These are phyloP conservation scores for Haplosporangium gracile DNA, from an alignment of 192 early-diverging fungal species.

Conservation along the genomic window DNA sequence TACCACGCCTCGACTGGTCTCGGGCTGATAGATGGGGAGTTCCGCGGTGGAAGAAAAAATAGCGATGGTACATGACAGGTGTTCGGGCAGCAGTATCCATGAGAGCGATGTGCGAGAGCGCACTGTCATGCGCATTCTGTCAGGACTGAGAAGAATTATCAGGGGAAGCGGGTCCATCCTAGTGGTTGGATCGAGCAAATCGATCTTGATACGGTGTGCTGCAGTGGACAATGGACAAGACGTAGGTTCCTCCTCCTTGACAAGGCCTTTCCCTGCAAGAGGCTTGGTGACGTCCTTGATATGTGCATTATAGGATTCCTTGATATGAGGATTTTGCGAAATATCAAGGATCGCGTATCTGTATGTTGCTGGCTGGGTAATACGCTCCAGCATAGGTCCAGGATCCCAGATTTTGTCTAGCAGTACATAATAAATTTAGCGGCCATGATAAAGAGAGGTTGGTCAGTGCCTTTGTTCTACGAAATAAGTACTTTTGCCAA, in stretches of 20 bases:
- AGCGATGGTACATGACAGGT: constrained; percentile 1
- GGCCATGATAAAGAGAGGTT: neutral
- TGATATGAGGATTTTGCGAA: neutral
- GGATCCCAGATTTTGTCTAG: neutral
- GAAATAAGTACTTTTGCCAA: neutral
- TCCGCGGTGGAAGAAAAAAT: neutral
- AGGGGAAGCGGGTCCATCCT: neutral
- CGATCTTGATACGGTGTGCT: neutral
- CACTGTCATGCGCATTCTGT: neutral
- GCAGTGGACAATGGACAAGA: neutral
- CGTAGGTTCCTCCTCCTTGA: neutral
- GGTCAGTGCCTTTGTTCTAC: neutral
- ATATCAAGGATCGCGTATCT: neutral
- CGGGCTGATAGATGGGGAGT: neutral
- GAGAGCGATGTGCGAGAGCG: neutral
- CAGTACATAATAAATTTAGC: neutral
- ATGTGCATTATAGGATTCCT: neutral
- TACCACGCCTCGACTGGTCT: neutral
- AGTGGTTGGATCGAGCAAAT: neutral
- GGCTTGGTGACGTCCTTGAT: neutral
- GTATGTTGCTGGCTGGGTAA: neutral
- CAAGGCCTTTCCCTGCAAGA: neutral
- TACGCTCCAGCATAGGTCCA: neutral
- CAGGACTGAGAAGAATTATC: neutral
- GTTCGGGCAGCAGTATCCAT: neutral